Base-by-base conservation (phyloP, 2,329 filamentous ascomycete genomes). In the Ceratocystis huliohia region DNA sequence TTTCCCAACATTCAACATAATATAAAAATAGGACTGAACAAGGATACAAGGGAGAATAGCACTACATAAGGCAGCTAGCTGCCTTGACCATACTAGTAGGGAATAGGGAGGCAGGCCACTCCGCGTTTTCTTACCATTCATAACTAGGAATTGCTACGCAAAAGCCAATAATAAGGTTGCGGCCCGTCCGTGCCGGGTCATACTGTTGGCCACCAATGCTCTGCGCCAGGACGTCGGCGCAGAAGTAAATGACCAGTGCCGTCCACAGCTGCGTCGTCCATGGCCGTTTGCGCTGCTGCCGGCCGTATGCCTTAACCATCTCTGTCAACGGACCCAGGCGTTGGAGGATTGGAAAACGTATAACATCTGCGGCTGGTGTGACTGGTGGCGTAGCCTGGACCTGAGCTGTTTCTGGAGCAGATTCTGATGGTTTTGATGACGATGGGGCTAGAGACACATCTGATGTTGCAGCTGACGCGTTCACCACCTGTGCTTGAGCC, bases 201-300 rank as follows among this genome's bases (percentile, higher is more conserved):
- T 94, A 92, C 2, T 80, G 78, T 70, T 80, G 79, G 25, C 79
- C 80, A 67, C 78, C 76, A 69, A 95, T 84, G 67, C 81, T 79
- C 76, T 96, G 91, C 59, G 91, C 90, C 57, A 84, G 86, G 65
- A 94, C 70, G 74, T 96, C 91, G 7, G 88, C 89, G 63, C 84
- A 81, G 48, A 92, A 80, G 73, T 91, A 96, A 68, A 96, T 90
- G 48, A 89, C 80, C 59, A 96, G 75, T 53, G 88, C 85, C 71
- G 84, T 91, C 70, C 81, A 80, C 68, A 96, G 74, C 77, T 96
- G 92, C 8, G 90, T 95, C n/a, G 82, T 77, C 72, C 90, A 89
- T 0, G 93, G 92, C 63, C 86, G 79, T 63, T 82, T 81, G 64
- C 83, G 78, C 76, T 96, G 91, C 61, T 85, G 83, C 25, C 86